Evolutionary conservation across 2,329 filamentous ascomycete species (phyloP).

Genomic region (Ascochyta pisi): DNA sequence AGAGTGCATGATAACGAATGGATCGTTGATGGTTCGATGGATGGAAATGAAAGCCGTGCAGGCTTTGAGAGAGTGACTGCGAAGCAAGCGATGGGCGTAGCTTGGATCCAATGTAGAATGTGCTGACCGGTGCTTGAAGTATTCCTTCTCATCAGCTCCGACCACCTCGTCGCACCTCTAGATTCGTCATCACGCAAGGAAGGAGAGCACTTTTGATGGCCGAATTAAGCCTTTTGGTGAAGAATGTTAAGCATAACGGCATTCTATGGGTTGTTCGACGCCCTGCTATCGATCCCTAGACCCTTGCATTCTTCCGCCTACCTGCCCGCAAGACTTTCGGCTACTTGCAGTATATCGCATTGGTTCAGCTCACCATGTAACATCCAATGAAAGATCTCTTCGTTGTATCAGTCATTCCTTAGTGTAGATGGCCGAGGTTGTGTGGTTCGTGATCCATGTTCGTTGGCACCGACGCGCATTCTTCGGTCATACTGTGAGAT

Average conservation of each 20-base stretch:
- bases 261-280: background rate
- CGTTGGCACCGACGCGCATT: constrained; percentile 1
- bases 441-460: background rate
- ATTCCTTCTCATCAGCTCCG: background rate
- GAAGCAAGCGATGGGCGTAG: background rate
- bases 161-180: background rate
- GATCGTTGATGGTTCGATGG: background rate
- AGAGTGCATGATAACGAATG: constrained; percentile 1
- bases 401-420: background rate
- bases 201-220: background rate
- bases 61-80: background rate
- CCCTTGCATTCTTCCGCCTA: constrained; percentile 5
- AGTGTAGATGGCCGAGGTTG: background rate
- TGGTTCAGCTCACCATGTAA: background rate
- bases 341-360: background rate
- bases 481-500: constrained; percentile 3
- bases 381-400: background rate
- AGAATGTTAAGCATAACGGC: constrained; percentile 3
- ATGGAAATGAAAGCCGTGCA: background rate
- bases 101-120: background rate
- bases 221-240: background rate
- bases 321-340: background rate
- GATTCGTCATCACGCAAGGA: constrained; percentile 5
- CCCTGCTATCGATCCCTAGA: background rate
- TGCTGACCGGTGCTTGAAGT: background rate